These are phyloP conservation scores for Hypoxylon rickii DNA, from an alignment of 495 filamentous ascomycete genomes.

Conservation along the genomic window DNA sequence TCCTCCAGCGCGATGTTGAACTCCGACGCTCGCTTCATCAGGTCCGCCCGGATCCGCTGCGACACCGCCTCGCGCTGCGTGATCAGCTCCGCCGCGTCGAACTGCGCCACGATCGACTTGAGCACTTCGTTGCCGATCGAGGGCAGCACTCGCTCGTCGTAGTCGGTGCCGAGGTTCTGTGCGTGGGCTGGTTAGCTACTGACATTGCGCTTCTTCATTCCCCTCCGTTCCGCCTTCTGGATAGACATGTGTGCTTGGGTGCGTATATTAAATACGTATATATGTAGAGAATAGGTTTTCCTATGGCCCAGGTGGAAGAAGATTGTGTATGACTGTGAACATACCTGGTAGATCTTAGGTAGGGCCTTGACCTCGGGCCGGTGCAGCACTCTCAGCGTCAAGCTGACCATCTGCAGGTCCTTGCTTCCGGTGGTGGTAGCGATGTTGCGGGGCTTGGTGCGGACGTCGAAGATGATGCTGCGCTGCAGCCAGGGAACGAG, in stretches of 20 bases:
- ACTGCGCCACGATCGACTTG: slow-evolving; percentile 98
- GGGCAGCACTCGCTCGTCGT: slow-evolving; percentile 98
- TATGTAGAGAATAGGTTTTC: too few species aligned
- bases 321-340: slow-evolving; percentile 32
- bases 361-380: slow-evolving; percentile 89
- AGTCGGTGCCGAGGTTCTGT: slow-evolving; percentile 85
- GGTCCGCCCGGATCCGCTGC: slow-evolving; percentile 91
- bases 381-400: slow-evolving; percentile 95
- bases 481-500: slow-evolving; percentile 94
- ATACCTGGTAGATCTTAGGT: slow-evolving; percentile 98
- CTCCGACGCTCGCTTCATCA: slow-evolving; percentile 92
- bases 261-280: too few species aligned
- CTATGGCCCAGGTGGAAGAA: too few species aligned
- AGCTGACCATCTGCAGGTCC: slow-evolving; percentile 99
- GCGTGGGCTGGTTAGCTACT: slow-evolving; percentile 15
- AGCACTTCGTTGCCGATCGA: slow-evolving; percentile 99
- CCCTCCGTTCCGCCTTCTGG: not conserved
- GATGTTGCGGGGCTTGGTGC: slow-evolving; percentile 96
- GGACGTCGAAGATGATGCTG: slow-evolving; percentile 95
- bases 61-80: slow-evolving; percentile 96
- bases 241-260: too few species aligned
- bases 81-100: slow-evolving; percentile 99
- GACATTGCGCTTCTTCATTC: not conserved
- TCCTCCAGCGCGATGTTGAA: slow-evolving; percentile 99
- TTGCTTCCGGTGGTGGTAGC: slow-evolving; percentile 98